These are phyloP conservation scores for Atkinsonella hypoxylon DNA, from an alignment of 2,329 filamentous ascomycete genomes.

Conservation along the genomic window DNA sequence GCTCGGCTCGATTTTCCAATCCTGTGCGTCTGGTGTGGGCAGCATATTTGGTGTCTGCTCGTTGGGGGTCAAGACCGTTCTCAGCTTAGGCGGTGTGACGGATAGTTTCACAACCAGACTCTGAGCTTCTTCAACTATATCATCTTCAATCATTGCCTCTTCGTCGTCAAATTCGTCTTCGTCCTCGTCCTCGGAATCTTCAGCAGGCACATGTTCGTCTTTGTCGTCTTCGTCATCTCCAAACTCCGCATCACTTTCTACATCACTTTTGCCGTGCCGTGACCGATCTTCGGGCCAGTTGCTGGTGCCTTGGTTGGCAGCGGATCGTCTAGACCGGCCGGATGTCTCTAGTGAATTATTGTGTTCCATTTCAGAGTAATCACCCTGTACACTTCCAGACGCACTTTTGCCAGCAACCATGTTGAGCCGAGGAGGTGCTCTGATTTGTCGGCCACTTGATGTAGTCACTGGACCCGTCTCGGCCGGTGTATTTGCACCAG, in stretches of 20 bases:
- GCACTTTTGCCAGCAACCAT: constrained; percentile 43
- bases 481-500: constrained; percentile 58
- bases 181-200: constrained; percentile 49
- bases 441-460: constrained; percentile 77
- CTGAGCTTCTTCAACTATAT: constrained; percentile 34
- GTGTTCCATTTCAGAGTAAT: constrained; percentile 27
- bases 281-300: constrained; percentile 31
- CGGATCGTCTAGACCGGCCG: constrained; percentile 39
- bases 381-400: constrained; percentile 33
- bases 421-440: constrained; percentile 54
- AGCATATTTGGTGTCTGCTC: constrained; percentile 13
- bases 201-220: constrained; percentile 48
- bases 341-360: constrained; percentile 29
- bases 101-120: constrained; percentile 68
- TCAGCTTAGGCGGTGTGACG: constrained; percentile 31
- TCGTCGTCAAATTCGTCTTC: constrained; percentile 47
- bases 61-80: constrained; percentile 16
- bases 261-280: constrained; percentile 40
- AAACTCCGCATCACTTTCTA: constrained; percentile 61
- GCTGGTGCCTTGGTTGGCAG: constrained; percentile 36
- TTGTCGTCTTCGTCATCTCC: constrained; percentile 64
- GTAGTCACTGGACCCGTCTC: constrained; percentile 58
- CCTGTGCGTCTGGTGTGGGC: constrained; percentile 12
- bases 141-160: constrained; percentile 42
- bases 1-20: constrained; percentile 8